A percentile compares a stretch with the other conserved stretches of the same genome.
Conservation (phyloP, 306 rosid species). For the Inga leiocalycina region DNA sequence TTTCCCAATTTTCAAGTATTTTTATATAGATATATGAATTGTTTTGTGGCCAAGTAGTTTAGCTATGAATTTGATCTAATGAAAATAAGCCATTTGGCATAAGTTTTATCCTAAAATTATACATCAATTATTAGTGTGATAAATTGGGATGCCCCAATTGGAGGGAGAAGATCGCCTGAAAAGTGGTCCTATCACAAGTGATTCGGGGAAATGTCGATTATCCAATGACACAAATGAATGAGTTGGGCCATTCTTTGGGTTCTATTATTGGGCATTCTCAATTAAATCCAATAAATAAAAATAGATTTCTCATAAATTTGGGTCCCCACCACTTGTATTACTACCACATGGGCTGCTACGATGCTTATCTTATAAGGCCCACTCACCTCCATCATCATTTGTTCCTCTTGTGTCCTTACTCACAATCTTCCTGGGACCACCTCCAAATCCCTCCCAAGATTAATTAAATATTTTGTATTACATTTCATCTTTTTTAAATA, state of each 20-base stretch:
- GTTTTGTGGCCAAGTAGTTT: no score
- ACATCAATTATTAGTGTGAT: no score
- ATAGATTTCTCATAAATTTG: neutral
- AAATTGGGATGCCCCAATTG: neutral
- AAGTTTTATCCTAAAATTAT: no score
- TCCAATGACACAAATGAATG: neutral
- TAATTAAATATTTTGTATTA: neutral
- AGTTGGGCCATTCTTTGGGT: constrained; percentile 22
- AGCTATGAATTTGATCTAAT: no score
- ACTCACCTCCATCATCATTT: neutral
- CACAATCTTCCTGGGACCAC: neutral
- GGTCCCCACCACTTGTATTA: constrained; percentile 11
- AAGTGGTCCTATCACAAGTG: neutral
- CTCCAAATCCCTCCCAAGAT: neutral
- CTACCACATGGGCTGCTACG: constrained; percentile 18
- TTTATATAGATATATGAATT: no score
- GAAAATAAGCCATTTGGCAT: no score
- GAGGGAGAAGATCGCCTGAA: neutral
- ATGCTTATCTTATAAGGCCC: neutral
- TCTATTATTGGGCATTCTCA: neutral
- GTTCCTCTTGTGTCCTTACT: neutral
- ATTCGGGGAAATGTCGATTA: neutral
- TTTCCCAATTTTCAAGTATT: no score
- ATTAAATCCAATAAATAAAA: neutral
- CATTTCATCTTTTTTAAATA: no score